Evolutionary conservation across 306 rosid genomes (phyloP).

Genomic region (Prunus mume): DNA sequence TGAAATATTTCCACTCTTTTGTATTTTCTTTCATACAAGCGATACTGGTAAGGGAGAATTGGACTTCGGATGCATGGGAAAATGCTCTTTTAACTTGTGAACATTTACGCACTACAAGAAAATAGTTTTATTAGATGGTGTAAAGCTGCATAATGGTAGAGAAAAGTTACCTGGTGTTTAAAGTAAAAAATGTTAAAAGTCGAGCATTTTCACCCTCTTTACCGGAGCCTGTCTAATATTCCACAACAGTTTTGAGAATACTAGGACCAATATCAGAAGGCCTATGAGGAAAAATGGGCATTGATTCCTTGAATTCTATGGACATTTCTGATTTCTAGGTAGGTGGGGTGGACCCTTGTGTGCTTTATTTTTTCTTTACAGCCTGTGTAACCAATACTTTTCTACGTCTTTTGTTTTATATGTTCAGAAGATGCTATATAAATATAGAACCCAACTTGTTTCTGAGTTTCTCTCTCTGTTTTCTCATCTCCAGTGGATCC

Average conservation of each 20-base stretch:
- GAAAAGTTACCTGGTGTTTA: background rate
- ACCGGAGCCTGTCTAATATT: conserved; percentile 15
- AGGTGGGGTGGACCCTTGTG: conserved; percentile 38
- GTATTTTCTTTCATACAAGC: too few relatives aligned
- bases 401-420: too few relatives aligned
- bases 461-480: too few relatives aligned
- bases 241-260: background rate
- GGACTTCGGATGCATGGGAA: too few relatives aligned
- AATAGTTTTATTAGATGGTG: background rate
- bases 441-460: too few relatives aligned
- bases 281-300: background rate
- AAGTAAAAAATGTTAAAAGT: background rate
- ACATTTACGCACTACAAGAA: too few relatives aligned
- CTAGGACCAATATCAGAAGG: background rate
- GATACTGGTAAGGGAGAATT: rapidly evolving
- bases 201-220: conserved; percentile 6
- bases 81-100: too few relatives aligned
- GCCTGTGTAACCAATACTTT: conserved; percentile 29
- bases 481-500: too few relatives aligned
- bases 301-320: conserved; percentile 22
- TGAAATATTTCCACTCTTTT: too few relatives aligned
- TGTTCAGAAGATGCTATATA: too few relatives aligned
- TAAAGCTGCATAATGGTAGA: background rate
- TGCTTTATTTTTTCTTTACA: conserved; percentile 31
- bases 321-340: conserved; percentile 8